Evolutionary conservation across 2,329 filamentous ascomycete genomes (phyloP).

Genomic region (Parasarocladium wereldwijsianum): DNA sequence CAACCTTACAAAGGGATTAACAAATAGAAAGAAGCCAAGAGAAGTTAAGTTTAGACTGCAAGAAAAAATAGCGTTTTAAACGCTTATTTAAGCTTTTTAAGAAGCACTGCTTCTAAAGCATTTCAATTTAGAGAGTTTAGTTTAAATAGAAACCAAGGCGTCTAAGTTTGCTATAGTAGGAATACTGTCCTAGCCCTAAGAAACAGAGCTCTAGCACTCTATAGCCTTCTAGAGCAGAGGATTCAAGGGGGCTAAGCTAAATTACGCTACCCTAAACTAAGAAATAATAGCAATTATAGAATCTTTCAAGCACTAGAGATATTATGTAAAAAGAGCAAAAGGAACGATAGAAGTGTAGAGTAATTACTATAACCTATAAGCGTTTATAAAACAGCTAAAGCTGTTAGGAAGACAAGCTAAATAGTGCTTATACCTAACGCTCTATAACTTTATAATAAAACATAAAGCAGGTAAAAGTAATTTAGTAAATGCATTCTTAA

Average conservation of each 20-base stretch:
- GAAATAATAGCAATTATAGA: constrained; percentile 2
- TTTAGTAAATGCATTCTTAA: background rate
- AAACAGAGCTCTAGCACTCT: too few relatives aligned
- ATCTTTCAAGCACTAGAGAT: background rate
- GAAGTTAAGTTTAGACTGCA: too few relatives aligned
- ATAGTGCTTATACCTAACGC: background rate
- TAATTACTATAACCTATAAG: background rate
- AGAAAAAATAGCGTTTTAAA: too few relatives aligned
- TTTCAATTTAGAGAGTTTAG: too few relatives aligned
- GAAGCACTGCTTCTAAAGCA: too few relatives aligned
- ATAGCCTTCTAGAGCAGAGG: background rate
- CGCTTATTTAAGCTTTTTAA: too few relatives aligned
- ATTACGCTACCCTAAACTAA: background rate
- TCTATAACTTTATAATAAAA: constrained; percentile 3
- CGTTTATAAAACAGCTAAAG: background rate
- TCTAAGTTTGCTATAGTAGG: too few relatives aligned
- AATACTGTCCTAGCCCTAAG: too few relatives aligned
- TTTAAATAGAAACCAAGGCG: too few relatives aligned
- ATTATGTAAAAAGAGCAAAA: background rate
- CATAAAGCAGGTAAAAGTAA: background rate
- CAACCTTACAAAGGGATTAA: too few relatives aligned
- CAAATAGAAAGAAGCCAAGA: too few relatives aligned
- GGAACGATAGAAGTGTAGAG: background rate
- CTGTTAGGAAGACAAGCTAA: background rate
- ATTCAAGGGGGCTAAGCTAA: background rate